These are phyloP conservation scores for Tetracladium setigerum DNA, from an alignment of 495 filamentous ascomycete genomes.

Conservation along the genomic window DNA sequence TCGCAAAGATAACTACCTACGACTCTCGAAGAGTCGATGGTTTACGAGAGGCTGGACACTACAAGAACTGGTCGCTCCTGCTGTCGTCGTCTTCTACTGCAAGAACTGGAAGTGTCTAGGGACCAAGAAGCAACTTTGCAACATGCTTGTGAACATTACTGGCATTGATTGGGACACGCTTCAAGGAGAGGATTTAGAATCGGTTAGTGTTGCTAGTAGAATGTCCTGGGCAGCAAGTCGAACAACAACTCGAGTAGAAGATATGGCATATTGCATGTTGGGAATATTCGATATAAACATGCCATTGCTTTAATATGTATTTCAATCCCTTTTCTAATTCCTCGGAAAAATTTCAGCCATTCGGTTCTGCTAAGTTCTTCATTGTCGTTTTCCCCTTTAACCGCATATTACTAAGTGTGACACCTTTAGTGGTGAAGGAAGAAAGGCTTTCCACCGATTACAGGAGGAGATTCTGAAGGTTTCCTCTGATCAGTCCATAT, in stretches of 20 bases:
- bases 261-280: conserved; percentile 5
- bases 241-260: background rate
- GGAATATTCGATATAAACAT: conserved; percentile 29
- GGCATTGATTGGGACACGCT: background rate
- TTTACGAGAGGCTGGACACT: too few relatives aligned
- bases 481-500: too few relatives aligned
- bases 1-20: background rate
- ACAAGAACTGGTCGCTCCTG: background rate
- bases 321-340: too few relatives aligned
- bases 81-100: background rate
- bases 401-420: too few relatives aligned
- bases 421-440: too few relatives aligned
- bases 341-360: too few relatives aligned
- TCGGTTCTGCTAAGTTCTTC: too few relatives aligned
- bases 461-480: too few relatives aligned
- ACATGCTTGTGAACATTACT: background rate
- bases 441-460: too few relatives aligned
- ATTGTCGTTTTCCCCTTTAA: too few relatives aligned
- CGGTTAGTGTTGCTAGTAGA: background rate
- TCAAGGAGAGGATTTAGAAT: background rate
- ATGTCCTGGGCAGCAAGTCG: background rate
- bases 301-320: too few relatives aligned
- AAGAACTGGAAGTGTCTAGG: background rate
- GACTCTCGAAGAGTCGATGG: background rate
- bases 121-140: background rate